Base-by-base conservation (phyloP, 306 rosid species). In the Hippophae gyantsensis region DNA sequence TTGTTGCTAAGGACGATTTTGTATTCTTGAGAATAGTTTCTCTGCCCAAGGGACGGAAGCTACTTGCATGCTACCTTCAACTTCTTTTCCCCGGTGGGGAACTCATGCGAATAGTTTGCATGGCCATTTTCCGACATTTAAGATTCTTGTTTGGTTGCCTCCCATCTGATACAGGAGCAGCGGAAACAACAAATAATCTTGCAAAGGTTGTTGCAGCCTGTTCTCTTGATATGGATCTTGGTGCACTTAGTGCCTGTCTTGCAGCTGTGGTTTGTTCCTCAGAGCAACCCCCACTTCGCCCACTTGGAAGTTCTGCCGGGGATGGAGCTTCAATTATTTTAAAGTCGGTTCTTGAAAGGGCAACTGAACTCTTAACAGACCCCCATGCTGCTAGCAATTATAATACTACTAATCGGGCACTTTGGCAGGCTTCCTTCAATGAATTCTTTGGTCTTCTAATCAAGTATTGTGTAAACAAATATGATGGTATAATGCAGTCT, bases 341-440 rank as follows among this genome's bases (percentile, higher is more conserved):
- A 66, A 90, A 77, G 66, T 86, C 99, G 43, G 85, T 79, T 59
- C 99, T 93, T 27, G 97, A 86, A 68, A 82, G 89, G 80, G 97
- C 97, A 13, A 93, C 99, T 13, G 89, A 71, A 57, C 82, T 89
- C 62, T 60, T 93, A 57, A 86, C 85, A 2, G 85, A 89, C 61
- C 89, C 83, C 68, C 88, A 68, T 44, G 94, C 86, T 72, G 86
- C 85, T 62, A 76, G 79, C 67, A 80, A 67, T 79, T 89, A 75
- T 52, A 84, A 72, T 65, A 76, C 77, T 13, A 66, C 81, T 47
- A 83, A 88, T 62, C 94, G 95, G 13, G 72, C 82, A 13, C 94
- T 84, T 41, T 93, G 99, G 99, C 99, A 93, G 74, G 99, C 89
- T 49, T 89, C 99, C 61, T 93, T 93, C 9, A 78, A 89, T 74